A percentile compares a stretch with the other conserved stretches of the same genome.
Conservation (phyloP, 768 basidiomycete genomes). For the Phanerochaete sordida region DNA sequence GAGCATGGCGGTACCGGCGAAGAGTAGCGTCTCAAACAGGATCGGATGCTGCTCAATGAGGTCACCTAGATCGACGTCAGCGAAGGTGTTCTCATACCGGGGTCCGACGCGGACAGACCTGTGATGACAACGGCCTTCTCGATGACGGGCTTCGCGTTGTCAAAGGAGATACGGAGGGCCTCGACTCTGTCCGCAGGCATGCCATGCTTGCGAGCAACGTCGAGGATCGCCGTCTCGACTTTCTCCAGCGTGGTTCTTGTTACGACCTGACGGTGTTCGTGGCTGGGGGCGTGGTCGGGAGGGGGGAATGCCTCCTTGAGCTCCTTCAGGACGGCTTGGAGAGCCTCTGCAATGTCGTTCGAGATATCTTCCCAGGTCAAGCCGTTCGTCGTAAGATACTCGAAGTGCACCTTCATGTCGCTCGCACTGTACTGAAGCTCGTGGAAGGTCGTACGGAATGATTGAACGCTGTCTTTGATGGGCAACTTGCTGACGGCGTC, state of each 20-base stretch:
- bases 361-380: constrained; percentile 14
- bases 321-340: constrained; percentile 22
- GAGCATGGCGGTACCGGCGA: constrained; percentile 21
- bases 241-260: constrained; percentile 22
- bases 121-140: constrained; percentile 2
- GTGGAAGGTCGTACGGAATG: constrained; percentile 19
- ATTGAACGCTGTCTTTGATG: neutral
- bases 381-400: neutral
- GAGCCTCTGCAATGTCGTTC: constrained; percentile 12
- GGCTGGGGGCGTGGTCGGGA: constrained; percentile 28
- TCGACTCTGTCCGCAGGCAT: constrained; percentile 20
- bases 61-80: constrained; percentile 25
- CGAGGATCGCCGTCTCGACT: constrained; percentile 24
- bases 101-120: too few relatives aligned
- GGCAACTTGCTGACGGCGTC: neutral
- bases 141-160: constrained; percentile 22
- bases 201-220: constrained; percentile 18
- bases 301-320: constrained; percentile 24
- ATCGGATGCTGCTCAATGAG: constrained; percentile 34
- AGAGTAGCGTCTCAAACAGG: constrained; percentile 20
- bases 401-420: constrained; percentile 10
- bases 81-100: too few relatives aligned
- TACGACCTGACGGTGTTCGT: constrained; percentile 22
- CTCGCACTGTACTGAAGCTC: constrained; percentile 18
- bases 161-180: constrained; percentile 19